Evolutionary conservation across 2,329 filamentous ascomycete species (phyloP), one percentile per base, ranked within the genome.

Genomic region (Cladophialophora carrionii): DNA sequence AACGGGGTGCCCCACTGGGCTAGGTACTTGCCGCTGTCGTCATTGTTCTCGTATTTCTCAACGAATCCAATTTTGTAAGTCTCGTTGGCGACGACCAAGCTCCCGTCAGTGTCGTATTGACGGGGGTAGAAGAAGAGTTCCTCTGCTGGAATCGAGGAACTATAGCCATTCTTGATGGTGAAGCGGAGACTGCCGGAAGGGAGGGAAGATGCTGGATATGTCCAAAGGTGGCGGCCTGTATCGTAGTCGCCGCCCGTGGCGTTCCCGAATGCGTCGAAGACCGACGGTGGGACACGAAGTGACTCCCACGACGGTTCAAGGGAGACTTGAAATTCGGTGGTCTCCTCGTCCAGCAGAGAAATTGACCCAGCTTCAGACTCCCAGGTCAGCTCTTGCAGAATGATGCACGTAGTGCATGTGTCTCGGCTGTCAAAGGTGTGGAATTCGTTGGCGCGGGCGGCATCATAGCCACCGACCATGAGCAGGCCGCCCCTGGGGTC

Each of bases 381-480:
- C 48, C 60, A 70, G 8, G 32, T 54, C 48, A 68, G 52, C 10
- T 57, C 34, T 3, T 55, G 24, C n/a, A 70, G 53, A 29, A 61
- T 29, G 26, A 66, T 17, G 49, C 66, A 68, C 3, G 52, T 54
- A 14, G 56, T 14, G 61, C 66, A 68, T 17, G 46, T 31, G 22
- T 34, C 24, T 14, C 17, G 17, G 31, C 34, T 59, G 12, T 29
- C 31, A 43, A 64, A 62, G 7, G 48, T 49, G 4, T n/a, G 41
- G 52, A 63, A 63, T n/a, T 68, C 60, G 43, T 48, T 57, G 8
- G 52, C 57, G n/a, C 67, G 64, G 20, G 61, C 43, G 12, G 37
- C 43, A 51, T 68, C 63, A 56, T 65, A 68, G 31, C 66, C 68
- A 12, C 68, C 68, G 24, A 70, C 32, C 32, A 68, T 41, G 20